A percentile compares a stretch with the other conserved stretches of the same genome.
phyloP scores from a whole-genome alignment of 495 filamentous ascomycete species.

The Tuber magnatum region DNA sequence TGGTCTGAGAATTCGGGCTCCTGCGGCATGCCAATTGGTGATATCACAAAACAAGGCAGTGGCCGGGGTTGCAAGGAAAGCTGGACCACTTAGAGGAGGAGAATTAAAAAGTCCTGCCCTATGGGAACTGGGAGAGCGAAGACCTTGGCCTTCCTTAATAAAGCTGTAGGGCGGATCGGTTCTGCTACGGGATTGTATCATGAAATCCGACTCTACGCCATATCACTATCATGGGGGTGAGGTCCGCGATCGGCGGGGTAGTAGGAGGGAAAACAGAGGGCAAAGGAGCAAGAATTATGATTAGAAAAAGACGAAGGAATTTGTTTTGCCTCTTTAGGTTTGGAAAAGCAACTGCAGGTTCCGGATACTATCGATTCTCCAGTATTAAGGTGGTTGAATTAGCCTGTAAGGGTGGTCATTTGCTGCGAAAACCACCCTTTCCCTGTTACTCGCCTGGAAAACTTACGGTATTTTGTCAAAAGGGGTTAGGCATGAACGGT shows the following conservation, averaged over 20 bases:
- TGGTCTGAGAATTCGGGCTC: too few relatives aligned
- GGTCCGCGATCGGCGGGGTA: neutral
- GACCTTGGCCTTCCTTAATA: neutral
- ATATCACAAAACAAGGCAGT: too few relatives aligned
- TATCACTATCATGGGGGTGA: neutral
- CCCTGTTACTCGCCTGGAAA: too few relatives aligned
- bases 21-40: too few relatives aligned
- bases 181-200: neutral
- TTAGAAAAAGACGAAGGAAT: too few relatives aligned
- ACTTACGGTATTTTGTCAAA: too few relatives aligned
- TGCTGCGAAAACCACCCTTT: neutral
- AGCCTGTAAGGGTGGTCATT: neutral
- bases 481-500: too few relatives aligned
- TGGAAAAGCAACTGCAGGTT: neutral
- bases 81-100: too few relatives aligned
- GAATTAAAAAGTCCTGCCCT: neutral
- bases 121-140: neutral
- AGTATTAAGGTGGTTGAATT: neutral
- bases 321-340: neutral
- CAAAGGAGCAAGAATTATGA: too few relatives aligned
- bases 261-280: neutral
- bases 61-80: too few relatives aligned
- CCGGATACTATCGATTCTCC: neutral
- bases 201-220: neutral
- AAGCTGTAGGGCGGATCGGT: neutral